These are phyloP conservation scores for Westerdykella ornata DNA, from an alignment of 2,329 filamentous ascomycete genomes.

Conservation along the genomic window DNA sequence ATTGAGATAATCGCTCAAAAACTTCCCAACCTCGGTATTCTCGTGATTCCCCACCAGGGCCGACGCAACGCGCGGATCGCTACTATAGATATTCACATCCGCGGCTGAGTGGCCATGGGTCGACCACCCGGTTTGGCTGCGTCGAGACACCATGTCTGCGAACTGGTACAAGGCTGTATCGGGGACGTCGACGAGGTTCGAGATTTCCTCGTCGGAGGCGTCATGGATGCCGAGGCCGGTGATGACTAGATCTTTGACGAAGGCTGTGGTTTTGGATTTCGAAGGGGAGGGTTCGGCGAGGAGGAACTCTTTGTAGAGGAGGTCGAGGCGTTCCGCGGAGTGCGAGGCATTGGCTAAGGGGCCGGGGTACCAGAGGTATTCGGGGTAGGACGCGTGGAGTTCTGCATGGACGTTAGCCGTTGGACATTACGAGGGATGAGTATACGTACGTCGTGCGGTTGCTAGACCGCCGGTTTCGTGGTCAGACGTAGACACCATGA, in stretches of 20 bases:
- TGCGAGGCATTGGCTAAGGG: slow-evolving; percentile 74
- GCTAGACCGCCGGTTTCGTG: slow-evolving; percentile 92
- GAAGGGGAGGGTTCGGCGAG: slow-evolving; percentile 29
- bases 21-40: slow-evolving; percentile 85
- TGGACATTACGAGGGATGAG: background rate
- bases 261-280: slow-evolving; percentile 40
- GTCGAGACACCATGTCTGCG: slow-evolving; percentile 76
- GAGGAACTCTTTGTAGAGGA: slow-evolving; percentile 57
- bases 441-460: slow-evolving; percentile 62
- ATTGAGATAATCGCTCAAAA: slow-evolving; percentile 69
- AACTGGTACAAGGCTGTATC: slow-evolving; percentile 56
- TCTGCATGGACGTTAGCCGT: slow-evolving; percentile 38
- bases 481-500: slow-evolving; percentile 86
- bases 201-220: slow-evolving; percentile 63
- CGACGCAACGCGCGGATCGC: slow-evolving; percentile 56
- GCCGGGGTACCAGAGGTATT: slow-evolving; percentile 74
- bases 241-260: slow-evolving; percentile 63
- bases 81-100: slow-evolving; percentile 94
- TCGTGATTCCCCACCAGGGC: slow-evolving; percentile 79
- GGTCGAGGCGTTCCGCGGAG: slow-evolving; percentile 63
- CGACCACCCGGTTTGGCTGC: slow-evolving; percentile 87
- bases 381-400: slow-evolving; percentile 55
- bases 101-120: slow-evolving; percentile 86
- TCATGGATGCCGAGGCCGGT: slow-evolving; percentile 71
- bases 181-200: slow-evolving; percentile 55